Percentiles rank a stretch among this genome's conserved stretches.
These are phyloP conservation scores for Magnolia officinalis DNA, from an alignment of 164 flowering plant species.

Conservation along the genomic window DNA sequence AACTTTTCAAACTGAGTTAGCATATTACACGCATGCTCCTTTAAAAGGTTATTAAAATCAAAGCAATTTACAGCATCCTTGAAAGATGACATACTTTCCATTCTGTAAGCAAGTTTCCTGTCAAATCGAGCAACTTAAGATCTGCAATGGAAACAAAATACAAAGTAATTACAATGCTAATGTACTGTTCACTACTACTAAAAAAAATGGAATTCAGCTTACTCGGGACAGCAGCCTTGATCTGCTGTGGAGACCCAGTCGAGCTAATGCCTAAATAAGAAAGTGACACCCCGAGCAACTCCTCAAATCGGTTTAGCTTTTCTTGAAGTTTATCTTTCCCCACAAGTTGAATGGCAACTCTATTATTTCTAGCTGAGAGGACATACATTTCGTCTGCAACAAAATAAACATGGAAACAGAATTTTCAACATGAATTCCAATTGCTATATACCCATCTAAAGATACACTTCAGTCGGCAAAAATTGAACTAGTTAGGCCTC, in stretches of 20 bases:
- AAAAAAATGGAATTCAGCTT: slow-evolving; percentile 22
- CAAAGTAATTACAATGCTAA: slow-evolving; percentile 4
- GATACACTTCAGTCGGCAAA: neutral
- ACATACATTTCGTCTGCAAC: slow-evolving; percentile 93
- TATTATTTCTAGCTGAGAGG: slow-evolving; percentile 64
- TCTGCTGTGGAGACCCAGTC: slow-evolving; percentile 35
- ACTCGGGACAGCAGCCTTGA: slow-evolving; percentile 59
- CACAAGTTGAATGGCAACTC: slow-evolving; percentile 65
- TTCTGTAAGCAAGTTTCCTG: slow-evolving; percentile 78
- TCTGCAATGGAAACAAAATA: slow-evolving; percentile 42
- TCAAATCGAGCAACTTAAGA: slow-evolving; percentile 87
- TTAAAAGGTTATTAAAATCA: neutral
- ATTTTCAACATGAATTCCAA: neutral
- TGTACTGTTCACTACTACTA: neutral
- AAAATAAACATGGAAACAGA: slow-evolving; percentile 1
- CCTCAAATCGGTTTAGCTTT: slow-evolving; percentile 73
- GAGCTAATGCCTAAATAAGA: slow-evolving; percentile 74
- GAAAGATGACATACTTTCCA: slow-evolving; percentile 61
- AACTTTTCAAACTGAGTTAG: neutral
- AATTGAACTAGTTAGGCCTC: neutral
- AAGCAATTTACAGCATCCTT: neutral
- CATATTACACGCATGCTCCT: neutral
- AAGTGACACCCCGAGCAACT: slow-evolving; percentile 60
- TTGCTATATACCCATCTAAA: neutral
- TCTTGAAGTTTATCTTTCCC: slow-evolving; percentile 80